Base-by-base conservation (phyloP, 257 asterid species). In the Ehretia macrophylla region DNA sequence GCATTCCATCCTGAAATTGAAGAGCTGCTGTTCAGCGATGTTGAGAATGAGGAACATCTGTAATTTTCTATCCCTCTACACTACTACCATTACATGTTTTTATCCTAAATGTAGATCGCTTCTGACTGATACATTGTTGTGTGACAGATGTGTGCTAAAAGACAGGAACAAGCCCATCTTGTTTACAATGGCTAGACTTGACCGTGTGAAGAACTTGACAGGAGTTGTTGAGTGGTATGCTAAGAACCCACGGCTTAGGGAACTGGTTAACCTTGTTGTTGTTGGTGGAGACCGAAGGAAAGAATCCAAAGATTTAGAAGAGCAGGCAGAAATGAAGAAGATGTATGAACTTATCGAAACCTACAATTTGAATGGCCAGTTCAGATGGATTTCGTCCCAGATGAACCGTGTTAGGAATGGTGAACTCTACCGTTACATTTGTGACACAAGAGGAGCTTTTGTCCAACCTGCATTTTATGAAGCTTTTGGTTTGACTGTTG, bases 331-430 rank as follows among this genome's bases (percentile, higher is more conserved):
- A 82, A 85, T 86, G 97, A 85, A 89, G 66, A 93, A 86, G 71
- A 93, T 89, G 99, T 81, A 93, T 42, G 75, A 57, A 42, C 88
- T 93, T 10, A 93, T 93, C 5, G 88, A 89, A 52, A 77, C 81
- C 20, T 74, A 86, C 76, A 75, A 83, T 0, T 73, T 93, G 45
- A 83, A 89, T 0, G 97, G 97, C 27, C 96, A 89, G 19, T 89
- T 93, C 85, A 66, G 96, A 68, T 93, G 97, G 99, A 93, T 93
- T 64, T 89, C 99, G n/a, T 89, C 99, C 37, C 99, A 93, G 72
- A 93, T 89, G 97, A 89, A 93, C 88, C 85, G 97, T 0, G 92
- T 86, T 32, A 81, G 97, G 65, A 93, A 93, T 17, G 99, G 97
- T 0, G 99, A 93, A 68, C 92, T 93, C 67, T 93, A 89, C 76